Percentiles rank a stretch among this genome's conserved stretches.
Evolutionary conservation across 1,139 yeast species (phyloP).

Genomic region (Kodamaea derodonti): DNA sequence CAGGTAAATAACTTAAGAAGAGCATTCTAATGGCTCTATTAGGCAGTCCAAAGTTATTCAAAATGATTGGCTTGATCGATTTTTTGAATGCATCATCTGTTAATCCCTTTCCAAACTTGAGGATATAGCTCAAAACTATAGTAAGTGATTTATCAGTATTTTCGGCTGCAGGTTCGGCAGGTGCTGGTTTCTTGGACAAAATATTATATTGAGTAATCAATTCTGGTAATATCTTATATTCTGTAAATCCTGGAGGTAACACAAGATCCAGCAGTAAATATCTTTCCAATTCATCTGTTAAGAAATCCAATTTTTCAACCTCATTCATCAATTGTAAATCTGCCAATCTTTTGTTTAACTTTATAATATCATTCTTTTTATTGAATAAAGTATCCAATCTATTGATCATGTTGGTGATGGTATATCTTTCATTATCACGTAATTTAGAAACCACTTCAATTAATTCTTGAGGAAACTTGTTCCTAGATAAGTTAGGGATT

Average conservation of each 20-base stretch:
- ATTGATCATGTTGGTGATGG: constrained; percentile 13
- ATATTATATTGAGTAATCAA: constrained; percentile 37
- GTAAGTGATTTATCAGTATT: constrained; percentile 37
- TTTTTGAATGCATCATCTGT: constrained; percentile 38
- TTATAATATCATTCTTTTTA: constrained; percentile 35
- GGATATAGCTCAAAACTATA: constrained; percentile 42
- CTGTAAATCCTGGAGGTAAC: constrained; percentile 60
- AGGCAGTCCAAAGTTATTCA: constrained; percentile 58
- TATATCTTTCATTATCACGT: constrained; percentile 8
- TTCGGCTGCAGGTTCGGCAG: constrained; percentile 27
- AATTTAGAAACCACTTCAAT: constrained; percentile 9
- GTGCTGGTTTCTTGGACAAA: constrained; percentile 14
- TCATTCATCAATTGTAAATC: constrained; percentile 50
- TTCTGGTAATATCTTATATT: constrained; percentile 66
- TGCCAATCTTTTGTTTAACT: constrained; percentile 45
- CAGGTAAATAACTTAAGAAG: constrained; percentile 60
- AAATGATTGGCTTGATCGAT: constrained; percentile 58
- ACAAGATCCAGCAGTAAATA: constrained; percentile 19
- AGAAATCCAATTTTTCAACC: constrained; percentile 50
- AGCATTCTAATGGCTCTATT: constrained; percentile 77
- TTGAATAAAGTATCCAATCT: constrained; percentile 31
- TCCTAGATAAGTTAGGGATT: constrained; percentile 6
- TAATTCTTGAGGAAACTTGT: constrained; percentile 5
- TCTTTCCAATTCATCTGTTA: constrained; percentile 40
- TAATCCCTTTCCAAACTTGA: constrained; percentile 42